phyloP scores from a whole-genome alignment of 1,284 basidiomycete species.

The Marasmius tenuissimus region DNA sequence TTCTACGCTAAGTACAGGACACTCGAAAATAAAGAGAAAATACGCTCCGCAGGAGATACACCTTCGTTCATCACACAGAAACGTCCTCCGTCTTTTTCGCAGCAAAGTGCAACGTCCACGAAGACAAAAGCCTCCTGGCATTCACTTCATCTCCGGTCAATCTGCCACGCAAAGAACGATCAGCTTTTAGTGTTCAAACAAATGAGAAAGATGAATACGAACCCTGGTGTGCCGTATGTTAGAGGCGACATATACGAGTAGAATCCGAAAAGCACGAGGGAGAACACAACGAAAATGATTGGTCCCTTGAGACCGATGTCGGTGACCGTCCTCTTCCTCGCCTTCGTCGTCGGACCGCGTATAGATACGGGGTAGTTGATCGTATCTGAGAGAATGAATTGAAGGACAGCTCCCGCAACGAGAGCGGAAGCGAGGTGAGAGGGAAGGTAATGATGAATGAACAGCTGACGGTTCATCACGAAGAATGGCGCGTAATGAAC shows the following conservation, averaged over 20 bases:
- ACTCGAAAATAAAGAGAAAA: no score
- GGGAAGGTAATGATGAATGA: conserved; percentile 98
- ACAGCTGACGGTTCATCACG: conserved; percentile 95
- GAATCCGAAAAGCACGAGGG: conserved; percentile 63
- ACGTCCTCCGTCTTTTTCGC: conserved; percentile 58
- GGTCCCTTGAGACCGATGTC: conserved; percentile 73
- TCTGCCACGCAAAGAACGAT: conserved; percentile 35
- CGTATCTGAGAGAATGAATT: conserved; percentile 89
- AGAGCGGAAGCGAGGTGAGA: conserved; percentile 91
- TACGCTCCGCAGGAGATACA: neutral
- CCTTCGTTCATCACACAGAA: conserved; percentile 6
- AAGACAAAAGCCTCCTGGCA: conserved; percentile 65
- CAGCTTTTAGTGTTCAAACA: conserved; percentile 15
- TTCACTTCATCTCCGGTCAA: conserved; percentile 76
- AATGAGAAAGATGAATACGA: conserved; percentile 31
- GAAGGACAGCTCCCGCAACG: conserved; percentile 88
- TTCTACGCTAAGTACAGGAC: no score
- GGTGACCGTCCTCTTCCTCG: conserved; percentile 64
- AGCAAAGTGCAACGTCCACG: conserved; percentile 86
- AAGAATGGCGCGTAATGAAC: conserved; percentile 98
- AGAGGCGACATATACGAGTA: conserved; percentile 82
- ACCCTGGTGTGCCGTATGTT: conserved; percentile 93
- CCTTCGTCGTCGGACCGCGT: conserved; percentile 58
- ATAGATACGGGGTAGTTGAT: conserved; percentile 92
- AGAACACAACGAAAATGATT: conserved; percentile 58